phyloP scores from a whole-genome alignment of 192 early-diverging fungal genomes.

The Chytriomyces sp. region DNA sequence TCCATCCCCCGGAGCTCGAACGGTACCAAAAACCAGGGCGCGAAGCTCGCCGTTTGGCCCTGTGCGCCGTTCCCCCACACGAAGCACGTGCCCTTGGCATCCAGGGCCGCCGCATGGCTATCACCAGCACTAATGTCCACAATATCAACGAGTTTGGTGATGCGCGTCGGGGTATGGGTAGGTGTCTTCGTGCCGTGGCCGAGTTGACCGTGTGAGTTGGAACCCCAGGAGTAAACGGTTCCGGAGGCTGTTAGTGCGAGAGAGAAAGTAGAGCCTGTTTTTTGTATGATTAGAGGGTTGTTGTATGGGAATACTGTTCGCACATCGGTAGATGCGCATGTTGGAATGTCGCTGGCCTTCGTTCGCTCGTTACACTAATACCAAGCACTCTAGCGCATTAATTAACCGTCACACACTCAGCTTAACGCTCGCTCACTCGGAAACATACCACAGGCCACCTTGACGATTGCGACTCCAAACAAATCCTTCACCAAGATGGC shows the following conservation, averaged over 20 bases:
- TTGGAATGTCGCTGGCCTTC: too few species aligned
- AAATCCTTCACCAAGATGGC: not conserved
- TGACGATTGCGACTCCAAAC: not conserved
- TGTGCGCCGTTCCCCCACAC: slow-evolving; percentile 18
- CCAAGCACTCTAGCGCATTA: too few species aligned
- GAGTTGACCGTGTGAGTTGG: slow-evolving; percentile 7
- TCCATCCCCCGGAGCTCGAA: slow-evolving; percentile 8
- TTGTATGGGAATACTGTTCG: too few species aligned
- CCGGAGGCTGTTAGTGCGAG: slow-evolving; percentile 21
- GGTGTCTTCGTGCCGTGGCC: not conserved
- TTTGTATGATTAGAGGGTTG: too few species aligned
- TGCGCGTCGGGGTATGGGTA: slow-evolving; percentile 1
- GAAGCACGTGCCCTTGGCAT: slow-evolving; percentile 15
- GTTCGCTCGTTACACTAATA: too few species aligned
- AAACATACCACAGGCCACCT: not conserved
- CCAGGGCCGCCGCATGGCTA: not conserved
- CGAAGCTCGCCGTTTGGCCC: not conserved
- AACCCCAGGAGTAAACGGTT: slow-evolving; percentile 24
- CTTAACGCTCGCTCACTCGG: too few species aligned
- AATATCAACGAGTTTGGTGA: not conserved
- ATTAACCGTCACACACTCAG: too few species aligned
- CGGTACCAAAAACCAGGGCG: not conserved
- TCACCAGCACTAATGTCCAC: slow-evolving; percentile 5
- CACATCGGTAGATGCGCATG: too few species aligned
- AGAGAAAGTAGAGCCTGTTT: slow-evolving; percentile 6